Evolutionary conservation across 2,329 filamentous ascomycete genomes (phyloP).

Genomic region (Colletotrichum tofieldiae): DNA sequence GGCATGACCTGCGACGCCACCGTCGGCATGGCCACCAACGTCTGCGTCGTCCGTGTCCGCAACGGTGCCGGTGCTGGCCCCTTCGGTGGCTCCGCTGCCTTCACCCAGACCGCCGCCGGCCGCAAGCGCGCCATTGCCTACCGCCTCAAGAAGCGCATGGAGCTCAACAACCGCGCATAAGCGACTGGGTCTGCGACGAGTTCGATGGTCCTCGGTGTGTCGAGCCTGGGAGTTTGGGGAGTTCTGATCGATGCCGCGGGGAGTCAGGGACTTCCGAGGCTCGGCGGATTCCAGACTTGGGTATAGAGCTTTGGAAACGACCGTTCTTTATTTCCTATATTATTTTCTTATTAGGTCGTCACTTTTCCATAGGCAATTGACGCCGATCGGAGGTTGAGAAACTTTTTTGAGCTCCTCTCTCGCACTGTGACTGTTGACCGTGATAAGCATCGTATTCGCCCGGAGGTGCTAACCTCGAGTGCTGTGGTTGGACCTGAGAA

Average conservation of each 20-base stretch:
- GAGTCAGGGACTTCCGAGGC: slow-evolving; percentile 38
- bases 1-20: slow-evolving; percentile 77
- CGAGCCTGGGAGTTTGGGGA: slow-evolving; percentile 35
- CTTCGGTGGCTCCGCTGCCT: slow-evolving; percentile 77
- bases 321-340: slow-evolving; percentile 40
- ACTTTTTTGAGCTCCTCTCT: neutral
- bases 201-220: slow-evolving; percentile 15
- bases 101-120: slow-evolving; percentile 72
- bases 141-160: slow-evolving; percentile 57
- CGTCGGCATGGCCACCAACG: slow-evolving; percentile 71
- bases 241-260: slow-evolving; percentile 8
- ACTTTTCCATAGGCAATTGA: slow-evolving; percentile 40
- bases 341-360: slow-evolving; percentile 34
- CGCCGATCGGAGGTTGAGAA: slow-evolving; percentile 39
- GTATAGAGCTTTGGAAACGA: slow-evolving; percentile 42
- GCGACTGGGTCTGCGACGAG: slow-evolving; percentile 4
- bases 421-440: neutral
- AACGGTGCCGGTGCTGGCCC: slow-evolving; percentile 75
- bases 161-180: slow-evolving; percentile 48
- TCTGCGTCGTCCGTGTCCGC: slow-evolving; percentile 76
- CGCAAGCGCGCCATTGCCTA: slow-evolving; percentile 76
- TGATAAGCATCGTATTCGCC: neutral
- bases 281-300: slow-evolving; percentile 29
- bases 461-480: neutral
- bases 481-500: too few relatives aligned